Conservation (phyloP, 73 alveolate species). For the Paramecium pentaurelia region DNA sequence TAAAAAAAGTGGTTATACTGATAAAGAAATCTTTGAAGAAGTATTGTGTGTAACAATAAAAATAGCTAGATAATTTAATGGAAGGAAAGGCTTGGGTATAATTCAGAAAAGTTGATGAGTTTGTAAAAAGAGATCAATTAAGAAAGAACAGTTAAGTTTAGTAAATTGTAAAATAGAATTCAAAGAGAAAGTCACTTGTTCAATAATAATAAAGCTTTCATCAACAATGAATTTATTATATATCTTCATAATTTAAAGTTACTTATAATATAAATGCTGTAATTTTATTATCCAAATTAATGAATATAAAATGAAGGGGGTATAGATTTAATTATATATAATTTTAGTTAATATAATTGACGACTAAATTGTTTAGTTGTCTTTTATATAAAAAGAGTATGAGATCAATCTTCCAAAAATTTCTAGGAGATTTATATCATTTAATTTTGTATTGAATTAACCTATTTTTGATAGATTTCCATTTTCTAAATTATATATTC, state of each 20-base stretch:
- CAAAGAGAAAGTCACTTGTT: conserved; percentile 32
- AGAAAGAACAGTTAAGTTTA: conserved; percentile 54
- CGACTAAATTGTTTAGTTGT: neutral
- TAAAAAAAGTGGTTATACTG: conserved; percentile 56
- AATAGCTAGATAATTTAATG: conserved; percentile 51
- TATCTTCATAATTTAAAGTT: neutral
- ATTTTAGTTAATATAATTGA: neutral
- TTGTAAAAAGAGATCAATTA: conserved; percentile 39
- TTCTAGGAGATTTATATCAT: neutral
- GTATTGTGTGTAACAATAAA: neutral
- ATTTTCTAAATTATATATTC: neutral
- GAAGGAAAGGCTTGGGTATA: conserved; percentile 63
- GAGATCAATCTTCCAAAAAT: neutral
- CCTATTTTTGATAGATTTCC: neutral
- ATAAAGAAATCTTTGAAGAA: conserved; percentile 52
- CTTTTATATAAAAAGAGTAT: neutral
- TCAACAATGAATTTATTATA: neutral
- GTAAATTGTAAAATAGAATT: conserved; percentile 32
- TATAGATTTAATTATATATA: neutral
- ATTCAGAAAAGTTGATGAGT: conserved; percentile 57
- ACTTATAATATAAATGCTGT: neutral
- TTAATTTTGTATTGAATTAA: neutral
- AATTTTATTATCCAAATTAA: neutral
- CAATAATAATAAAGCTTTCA: neutral
- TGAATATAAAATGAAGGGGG: neutral